phyloP scores from a whole-genome alignment of 768 basidiomycete genomes.

The Kwoniella europaea region DNA sequence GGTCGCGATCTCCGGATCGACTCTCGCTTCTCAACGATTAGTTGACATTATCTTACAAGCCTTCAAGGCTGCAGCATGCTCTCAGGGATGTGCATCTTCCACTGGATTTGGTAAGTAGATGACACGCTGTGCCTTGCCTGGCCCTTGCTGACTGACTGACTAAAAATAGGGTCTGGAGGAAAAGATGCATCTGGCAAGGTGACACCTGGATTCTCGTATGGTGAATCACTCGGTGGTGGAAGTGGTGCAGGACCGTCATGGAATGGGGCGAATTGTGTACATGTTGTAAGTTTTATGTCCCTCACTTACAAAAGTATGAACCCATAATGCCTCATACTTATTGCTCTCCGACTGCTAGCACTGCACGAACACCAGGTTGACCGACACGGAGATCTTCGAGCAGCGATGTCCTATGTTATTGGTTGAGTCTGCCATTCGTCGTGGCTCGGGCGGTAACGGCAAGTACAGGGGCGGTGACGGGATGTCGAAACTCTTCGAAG shows the following conservation, averaged over 20 bases:
- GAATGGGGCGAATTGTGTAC: conserved; percentile 45
- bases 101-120: conserved; percentile 34
- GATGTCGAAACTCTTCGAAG: conserved; percentile 47
- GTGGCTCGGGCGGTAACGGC: conserved; percentile 43
- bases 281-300: conserved; percentile 22
- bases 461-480: conserved; percentile 46
- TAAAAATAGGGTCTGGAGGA: background rate
- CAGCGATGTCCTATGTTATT: conserved; percentile 43
- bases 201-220: conserved; percentile 66
- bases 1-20: conserved; percentile 70
- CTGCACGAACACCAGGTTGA: conserved; percentile 30
- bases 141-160: conserved; percentile 18
- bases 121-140: conserved; percentile 59
- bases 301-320: too few relatives aligned
- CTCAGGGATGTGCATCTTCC: conserved; percentile 39
- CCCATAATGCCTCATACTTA: too few relatives aligned
- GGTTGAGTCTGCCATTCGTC: conserved; percentile 37
- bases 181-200: conserved; percentile 23
- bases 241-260: conserved; percentile 50
- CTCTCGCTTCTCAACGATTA: conserved; percentile 72
- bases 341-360: conserved; percentile 6
- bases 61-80: conserved; percentile 61
- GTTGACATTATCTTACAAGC: conserved; percentile 92
- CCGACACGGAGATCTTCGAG: conserved; percentile 38
- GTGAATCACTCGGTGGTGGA: conserved; percentile 63